Base-by-base conservation (phyloP, 2,329 filamentous ascomycete species). In the Plectosphaerella sp. region DNA sequence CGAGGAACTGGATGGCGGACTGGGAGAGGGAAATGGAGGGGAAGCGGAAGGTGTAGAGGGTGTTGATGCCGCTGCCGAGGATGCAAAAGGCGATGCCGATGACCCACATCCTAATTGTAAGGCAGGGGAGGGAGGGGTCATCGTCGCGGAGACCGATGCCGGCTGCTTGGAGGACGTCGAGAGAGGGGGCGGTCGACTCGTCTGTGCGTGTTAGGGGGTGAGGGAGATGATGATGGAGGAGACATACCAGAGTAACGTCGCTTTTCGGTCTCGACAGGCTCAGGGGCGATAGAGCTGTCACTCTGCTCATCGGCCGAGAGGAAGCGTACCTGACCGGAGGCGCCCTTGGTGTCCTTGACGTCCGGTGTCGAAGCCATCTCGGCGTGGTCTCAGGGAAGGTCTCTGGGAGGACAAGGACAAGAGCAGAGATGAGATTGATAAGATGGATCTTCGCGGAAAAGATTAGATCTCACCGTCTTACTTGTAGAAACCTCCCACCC, bases 1-100 rank as follows among this genome's bases (percentile, higher is more conserved):
- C 69, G 5, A 75, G 54, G 37, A 77, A 65, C 51, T 77, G 74
- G 14, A 68, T 67, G 1, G 65, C 66, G 2, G 64, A 67, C 50
- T 67, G 64, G 0, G 64, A 67, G 3, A 68, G 57, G 15, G 60
- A 65, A 49, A 68, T 60, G 5, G 64, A 64, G 2, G 65, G 64
- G 25, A 67, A 64, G 0, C 64, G 57, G n/a, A 75, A 65, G 0
- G 67, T 71, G 50, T 73, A 71, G 18, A 74, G 61, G 20, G 71
- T 72, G 52, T 74, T 75, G n/a, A 64, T 62, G 5, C 55, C 68
- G 4, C 66, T 70, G 8, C 68, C 66, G 2, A 71, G 14, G 2
- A 70, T 65, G 12, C 68, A 69, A 41, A 70, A 70, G 14, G 59
- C 60, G 12, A 72, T 63, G 20, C 69, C 69, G 25, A 72, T 69